Evolutionary conservation across 345 rosid genomes (phyloP).

Genomic region (Salix dunnii): DNA sequence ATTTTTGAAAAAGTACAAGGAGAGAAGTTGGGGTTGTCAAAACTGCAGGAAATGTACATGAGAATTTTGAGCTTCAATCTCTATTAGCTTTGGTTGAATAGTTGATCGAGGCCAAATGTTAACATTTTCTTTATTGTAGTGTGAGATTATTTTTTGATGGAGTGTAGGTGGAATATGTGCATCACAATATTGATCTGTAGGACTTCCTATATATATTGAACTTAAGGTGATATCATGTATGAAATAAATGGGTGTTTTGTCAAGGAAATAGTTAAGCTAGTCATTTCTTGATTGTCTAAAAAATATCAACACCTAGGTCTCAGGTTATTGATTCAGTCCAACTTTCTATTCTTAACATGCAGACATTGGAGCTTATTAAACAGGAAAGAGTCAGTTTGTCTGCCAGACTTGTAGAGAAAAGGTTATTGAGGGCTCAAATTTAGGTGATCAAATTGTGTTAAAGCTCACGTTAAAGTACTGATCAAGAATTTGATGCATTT

Average conservation of each 20-base stretch:
- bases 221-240: background rate
- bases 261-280: background rate
- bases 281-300: background rate
- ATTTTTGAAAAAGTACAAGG: background rate
- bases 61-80: background rate
- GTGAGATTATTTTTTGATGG: no score
- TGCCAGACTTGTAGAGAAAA: constrained; percentile 44
- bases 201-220: background rate
- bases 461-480: constrained; percentile 7
- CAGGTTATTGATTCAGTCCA: background rate
- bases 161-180: no score
- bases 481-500: constrained; percentile 1
- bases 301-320: background rate
- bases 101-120: no score
- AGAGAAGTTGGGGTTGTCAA: background rate
- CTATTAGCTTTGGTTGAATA: no score
- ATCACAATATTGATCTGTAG: no score
- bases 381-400: constrained; percentile 52
- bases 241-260: background rate
- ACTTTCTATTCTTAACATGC: background rate
- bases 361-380: constrained; percentile 62
- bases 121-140: no score
- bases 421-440: constrained; percentile 41
- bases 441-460: constrained; percentile 5
- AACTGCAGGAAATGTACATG: background rate